phyloP scores from a whole-genome alignment of 2,329 filamentous ascomycete genomes.

The Aureobasidium musti region DNA sequence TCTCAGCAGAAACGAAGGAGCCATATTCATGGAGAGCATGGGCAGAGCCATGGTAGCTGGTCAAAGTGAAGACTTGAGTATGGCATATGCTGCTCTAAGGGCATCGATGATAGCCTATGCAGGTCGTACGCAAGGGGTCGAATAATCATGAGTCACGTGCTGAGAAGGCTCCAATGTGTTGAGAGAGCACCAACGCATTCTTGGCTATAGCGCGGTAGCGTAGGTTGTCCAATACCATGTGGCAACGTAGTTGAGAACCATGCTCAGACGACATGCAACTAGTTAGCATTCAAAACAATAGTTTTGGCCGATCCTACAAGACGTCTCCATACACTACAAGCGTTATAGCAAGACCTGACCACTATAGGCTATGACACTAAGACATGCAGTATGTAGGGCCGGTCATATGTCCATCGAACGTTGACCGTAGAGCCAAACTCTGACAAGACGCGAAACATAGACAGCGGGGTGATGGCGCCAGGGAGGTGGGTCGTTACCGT shows the following conservation, averaged over 20 bases:
- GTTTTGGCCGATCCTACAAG: not conserved
- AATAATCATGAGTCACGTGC: no score
- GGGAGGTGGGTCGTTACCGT: not conserved
- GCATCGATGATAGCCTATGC: not conserved
- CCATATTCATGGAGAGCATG: not conserved
- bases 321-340: constrained; percentile 6
- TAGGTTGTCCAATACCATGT: not conserved
- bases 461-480: not conserved
- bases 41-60: not conserved
- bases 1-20: not conserved
- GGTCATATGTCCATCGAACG: not conserved
- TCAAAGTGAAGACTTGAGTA: not conserved
- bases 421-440: not conserved
- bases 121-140: not conserved
- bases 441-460: not conserved
- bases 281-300: not conserved
- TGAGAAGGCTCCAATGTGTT: no score
- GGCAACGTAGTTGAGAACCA: not conserved
- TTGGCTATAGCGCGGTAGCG: not conserved
- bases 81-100: not conserved
- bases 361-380: not conserved
- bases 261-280: not conserved
- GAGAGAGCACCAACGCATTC: no score
- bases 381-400: constrained; percentile 10
- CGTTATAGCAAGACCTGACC: constrained; percentile 6